Conservation (phyloP, 2,329 filamentous ascomycete genomes). For the Xylariaceae sp. region DNA sequence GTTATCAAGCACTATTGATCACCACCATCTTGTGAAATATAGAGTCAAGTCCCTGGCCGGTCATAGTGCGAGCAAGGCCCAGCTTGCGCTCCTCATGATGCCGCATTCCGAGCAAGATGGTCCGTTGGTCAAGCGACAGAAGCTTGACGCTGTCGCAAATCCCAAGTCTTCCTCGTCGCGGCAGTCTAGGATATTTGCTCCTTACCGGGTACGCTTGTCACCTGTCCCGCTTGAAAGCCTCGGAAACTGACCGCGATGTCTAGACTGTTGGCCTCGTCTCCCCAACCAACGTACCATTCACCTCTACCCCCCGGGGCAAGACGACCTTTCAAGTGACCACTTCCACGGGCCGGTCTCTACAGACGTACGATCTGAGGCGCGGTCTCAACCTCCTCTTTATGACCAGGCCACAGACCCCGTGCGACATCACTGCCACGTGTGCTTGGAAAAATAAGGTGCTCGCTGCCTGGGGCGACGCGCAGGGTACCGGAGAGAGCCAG, state of each 20-base stretch:
- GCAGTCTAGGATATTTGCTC: constrained; percentile 80
- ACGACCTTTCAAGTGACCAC: constrained; percentile 97
- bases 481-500: constrained; percentile 40
- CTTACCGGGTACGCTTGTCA: constrained; percentile 62
- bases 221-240: constrained; percentile 1
- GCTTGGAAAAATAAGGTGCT: constrained; percentile 84
- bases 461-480: constrained; percentile 74
- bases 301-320: constrained; percentile 80
- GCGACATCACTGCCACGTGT: constrained; percentile 74
- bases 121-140: constrained; percentile 71
- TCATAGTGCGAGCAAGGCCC: too few relatives aligned
- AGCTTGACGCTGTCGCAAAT: constrained; percentile 41
- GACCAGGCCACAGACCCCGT: constrained; percentile 81
- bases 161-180: constrained; percentile 31
- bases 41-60: too few relatives aligned
- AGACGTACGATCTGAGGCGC: constrained; percentile 89
- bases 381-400: constrained; percentile 91
- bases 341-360: constrained; percentile 79
- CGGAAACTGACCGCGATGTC: constrained; percentile 2
- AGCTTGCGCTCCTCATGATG: constrained; percentile 43
- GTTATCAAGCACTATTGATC: too few relatives aligned
- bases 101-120: constrained; percentile 51
- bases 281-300: constrained; percentile 83
- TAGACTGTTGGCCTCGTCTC: constrained; percentile 92
- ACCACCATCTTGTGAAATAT: too few relatives aligned